Conservation (phyloP, 2,329 filamentous ascomycete genomes). For the Neofusicoccum ribis region DNA sequence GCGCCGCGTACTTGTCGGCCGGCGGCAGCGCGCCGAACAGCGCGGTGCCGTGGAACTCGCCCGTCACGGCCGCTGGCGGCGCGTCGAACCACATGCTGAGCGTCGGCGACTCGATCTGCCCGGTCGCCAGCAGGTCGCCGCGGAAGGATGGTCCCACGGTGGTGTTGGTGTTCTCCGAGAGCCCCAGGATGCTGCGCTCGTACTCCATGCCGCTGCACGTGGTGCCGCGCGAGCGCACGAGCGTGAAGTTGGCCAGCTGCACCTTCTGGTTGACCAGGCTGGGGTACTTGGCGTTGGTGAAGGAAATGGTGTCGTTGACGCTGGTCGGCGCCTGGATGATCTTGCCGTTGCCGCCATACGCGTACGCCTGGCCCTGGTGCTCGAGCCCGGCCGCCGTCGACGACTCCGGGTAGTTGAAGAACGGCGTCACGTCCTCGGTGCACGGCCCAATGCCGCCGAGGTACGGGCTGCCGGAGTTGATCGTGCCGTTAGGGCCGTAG, state of each 20-base stretch:
- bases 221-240: slow-evolving; percentile 23
- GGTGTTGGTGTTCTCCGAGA: slow-evolving; percentile 27
- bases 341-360: slow-evolving; percentile 22
- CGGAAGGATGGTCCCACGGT: slow-evolving; percentile 33
- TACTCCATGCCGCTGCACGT: slow-evolving; percentile 27
- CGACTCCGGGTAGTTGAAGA: slow-evolving; percentile 20
- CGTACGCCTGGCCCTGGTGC: not conserved
- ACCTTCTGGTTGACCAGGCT: slow-evolving; percentile 22
- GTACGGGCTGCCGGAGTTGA: slow-evolving; percentile 22
- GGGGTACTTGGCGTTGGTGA: slow-evolving; percentile 5
- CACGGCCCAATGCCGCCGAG: slow-evolving; percentile 18
- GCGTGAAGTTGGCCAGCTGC: slow-evolving; percentile 29
- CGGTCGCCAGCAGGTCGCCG: slow-evolving; percentile 33
- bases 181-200: slow-evolving; percentile 31
- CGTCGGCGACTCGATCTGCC: slow-evolving; percentile 27
- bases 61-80: slow-evolving; percentile 24
- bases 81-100: slow-evolving; percentile 41
- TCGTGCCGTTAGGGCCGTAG: slow-evolving; percentile 20
- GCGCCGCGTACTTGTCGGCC: slow-evolving; percentile 34
- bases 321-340: slow-evolving; percentile 16
- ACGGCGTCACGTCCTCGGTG: slow-evolving; percentile 21
- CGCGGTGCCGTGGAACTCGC: slow-evolving; percentile 31
- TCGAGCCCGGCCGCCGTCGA: not conserved
- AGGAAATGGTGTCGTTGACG: slow-evolving; percentile 18
- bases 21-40: slow-evolving; percentile 37